These are phyloP conservation scores for Colletotrichum chrysophilum DNA, from an alignment of 2,329 filamentous ascomycete genomes.

Conservation along the genomic window DNA sequence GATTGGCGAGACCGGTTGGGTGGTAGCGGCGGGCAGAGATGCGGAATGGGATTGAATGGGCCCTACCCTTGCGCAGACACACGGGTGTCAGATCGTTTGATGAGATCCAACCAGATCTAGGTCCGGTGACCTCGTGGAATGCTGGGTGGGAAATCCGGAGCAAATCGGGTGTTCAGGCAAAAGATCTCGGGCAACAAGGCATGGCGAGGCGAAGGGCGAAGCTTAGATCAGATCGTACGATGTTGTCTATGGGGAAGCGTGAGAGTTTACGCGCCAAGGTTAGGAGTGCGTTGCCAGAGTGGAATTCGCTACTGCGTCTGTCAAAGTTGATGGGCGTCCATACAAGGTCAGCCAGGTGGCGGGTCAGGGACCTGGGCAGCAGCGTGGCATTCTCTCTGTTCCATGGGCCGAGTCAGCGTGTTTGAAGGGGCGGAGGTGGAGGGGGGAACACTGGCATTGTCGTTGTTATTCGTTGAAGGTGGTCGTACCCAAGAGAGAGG, in stretches of 20 bases:
- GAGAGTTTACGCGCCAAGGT: constrained; percentile 10
- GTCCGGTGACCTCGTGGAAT: constrained; percentile 15
- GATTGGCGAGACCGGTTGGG: constrained; percentile 16
- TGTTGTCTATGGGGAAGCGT: not conserved
- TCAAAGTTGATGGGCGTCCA: not conserved
- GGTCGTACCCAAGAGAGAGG: not conserved
- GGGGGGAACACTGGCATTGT: not conserved
- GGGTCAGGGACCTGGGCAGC: not conserved
- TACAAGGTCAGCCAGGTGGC: not conserved
- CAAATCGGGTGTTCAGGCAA: not conserved
- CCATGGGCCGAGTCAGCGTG: constrained; percentile 13
- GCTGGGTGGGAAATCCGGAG: constrained; percentile 1
- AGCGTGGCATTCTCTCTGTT: not conserved
- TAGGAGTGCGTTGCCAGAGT: not conserved
- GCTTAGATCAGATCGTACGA: constrained; percentile 14
- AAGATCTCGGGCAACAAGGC: constrained; percentile 1
- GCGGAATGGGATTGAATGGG: not conserved
- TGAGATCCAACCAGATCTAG: constrained; percentile 21
- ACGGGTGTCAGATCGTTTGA: constrained; percentile 22
- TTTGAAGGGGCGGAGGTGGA: not conserved
- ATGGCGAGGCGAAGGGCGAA: constrained; percentile 8
- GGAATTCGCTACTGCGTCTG: not conserved
- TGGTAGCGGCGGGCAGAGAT: constrained; percentile 2
- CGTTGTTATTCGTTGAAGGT: not conserved
- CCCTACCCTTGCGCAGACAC: constrained; percentile 13